Base-by-base conservation (phyloP, 1,139 yeast species). In the Yamadazyma mexicana region DNA sequence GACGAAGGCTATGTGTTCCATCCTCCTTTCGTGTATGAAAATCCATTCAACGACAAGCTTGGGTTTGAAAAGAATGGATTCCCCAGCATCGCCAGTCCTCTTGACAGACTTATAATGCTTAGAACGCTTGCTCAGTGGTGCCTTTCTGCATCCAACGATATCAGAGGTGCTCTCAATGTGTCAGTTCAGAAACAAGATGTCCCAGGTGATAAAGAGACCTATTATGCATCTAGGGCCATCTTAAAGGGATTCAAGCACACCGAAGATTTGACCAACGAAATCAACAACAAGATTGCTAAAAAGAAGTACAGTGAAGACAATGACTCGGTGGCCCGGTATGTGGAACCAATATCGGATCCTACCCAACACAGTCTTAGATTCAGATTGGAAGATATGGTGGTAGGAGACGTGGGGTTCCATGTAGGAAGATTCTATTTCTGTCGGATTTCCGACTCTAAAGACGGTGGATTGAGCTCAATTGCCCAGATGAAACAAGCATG, bases 71-170 rank as follows among this genome's bases (percentile, higher is more conserved):
- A 53, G 9, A 32, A 49, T 1, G 83, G 84, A 1, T 52, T 78
- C 17, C 52, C 59, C 3, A 79, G 77, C 0, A 56, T 79, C 20
- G 40, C 44, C 9, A 47, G 56, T 9, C 79, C 83, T 0, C 36
- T 40, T 2, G 79, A 79, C 44, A 56, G 84, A 38, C 55, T 79
- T 16, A 59, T 77, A 8, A 49, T 78, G 48, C 45, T 79, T 17
- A 64, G 78, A 33, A 57, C 72, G 1, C 55, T 79, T 42, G 63
- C 66, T 1, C 74, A 72, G 42, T 79, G 84, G 84, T 61, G 75
- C 25, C 49, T 73, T 3, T 50, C 72, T 0, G 55, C 69, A 9
- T 76, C 81, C 0, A 74, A 72, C 15, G 51, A 55, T 3, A 60
- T 79, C 4, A 77, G 67, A 47, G 47, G 57, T 4, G 65, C 61